Evolutionary conservation across 345 rosid species (phyloP).

Genomic region (Linum trigynum): DNA sequence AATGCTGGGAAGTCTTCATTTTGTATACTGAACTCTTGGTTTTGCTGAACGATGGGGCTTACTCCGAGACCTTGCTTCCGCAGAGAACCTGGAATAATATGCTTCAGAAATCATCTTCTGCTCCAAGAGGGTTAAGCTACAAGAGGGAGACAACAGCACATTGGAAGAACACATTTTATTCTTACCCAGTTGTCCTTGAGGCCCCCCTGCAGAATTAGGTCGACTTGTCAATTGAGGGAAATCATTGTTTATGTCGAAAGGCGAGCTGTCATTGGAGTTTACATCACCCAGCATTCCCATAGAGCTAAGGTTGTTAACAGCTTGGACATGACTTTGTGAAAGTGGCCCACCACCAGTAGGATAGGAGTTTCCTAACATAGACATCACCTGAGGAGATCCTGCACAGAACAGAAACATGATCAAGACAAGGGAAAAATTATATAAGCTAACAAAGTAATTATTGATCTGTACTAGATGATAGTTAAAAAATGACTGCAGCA

Average conservation of each 20-base stretch:
- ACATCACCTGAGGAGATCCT: constrained; percentile 91
- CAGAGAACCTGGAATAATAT: constrained; percentile 53
- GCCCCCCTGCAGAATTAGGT: constrained; percentile 93
- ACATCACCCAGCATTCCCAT: constrained; percentile 84
- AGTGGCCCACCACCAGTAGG: constrained; percentile 72
- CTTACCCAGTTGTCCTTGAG: constrained; percentile 94
- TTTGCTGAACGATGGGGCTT: constrained; percentile 86
- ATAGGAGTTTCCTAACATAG: constrained; percentile 74
- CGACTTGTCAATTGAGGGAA: constrained; percentile 91
- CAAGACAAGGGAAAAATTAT: background rate
- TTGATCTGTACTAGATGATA: background rate
- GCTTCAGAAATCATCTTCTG: constrained; percentile 11
- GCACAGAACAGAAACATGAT: constrained; percentile 21
- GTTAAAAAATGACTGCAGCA: background rate
- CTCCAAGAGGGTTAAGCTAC: background rate
- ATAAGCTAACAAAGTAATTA: background rate
- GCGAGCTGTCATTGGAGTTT: constrained; percentile 72
- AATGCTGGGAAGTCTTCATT: constrained; percentile 99
- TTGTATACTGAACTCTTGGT: constrained; percentile 98
- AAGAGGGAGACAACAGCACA: constrained; percentile 8
- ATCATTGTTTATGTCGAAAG: constrained; percentile 88
- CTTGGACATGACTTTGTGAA: constrained; percentile 79
- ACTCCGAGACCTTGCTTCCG: constrained; percentile 83
- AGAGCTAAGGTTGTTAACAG: constrained; percentile 69
- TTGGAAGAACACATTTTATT: constrained; percentile 1